phyloP scores from a whole-genome alignment of 345 rosid species.

The Melastoma malabathricum region DNA sequence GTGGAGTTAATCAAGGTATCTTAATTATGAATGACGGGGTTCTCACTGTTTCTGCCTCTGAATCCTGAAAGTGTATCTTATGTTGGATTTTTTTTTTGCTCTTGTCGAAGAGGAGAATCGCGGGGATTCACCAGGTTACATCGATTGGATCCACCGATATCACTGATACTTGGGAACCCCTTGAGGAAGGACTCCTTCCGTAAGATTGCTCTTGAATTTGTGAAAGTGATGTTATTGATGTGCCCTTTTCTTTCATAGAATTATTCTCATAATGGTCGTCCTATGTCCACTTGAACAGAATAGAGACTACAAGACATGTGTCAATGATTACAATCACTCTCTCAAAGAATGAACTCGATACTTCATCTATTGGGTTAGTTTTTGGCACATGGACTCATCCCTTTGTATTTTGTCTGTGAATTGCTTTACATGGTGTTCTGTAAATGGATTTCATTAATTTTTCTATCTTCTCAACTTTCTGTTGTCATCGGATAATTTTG shows the following conservation, averaged over 20 bases:
- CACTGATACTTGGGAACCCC: conserved; percentile 52
- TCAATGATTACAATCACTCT: conserved; percentile 45
- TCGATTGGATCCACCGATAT: conserved; percentile 33
- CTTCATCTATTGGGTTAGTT: conserved; percentile 42
- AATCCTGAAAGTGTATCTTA: neutral
- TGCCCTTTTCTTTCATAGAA: neutral
- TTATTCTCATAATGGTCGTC: neutral
- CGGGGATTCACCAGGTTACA: conserved; percentile 35
- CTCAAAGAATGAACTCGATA: conserved; percentile 35
- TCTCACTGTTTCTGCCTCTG: neutral
- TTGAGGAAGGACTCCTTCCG: conserved; percentile 56
- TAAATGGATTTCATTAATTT: no score
- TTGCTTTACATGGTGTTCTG: neutral
- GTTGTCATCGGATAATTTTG: no score
- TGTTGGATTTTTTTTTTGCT: conserved; percentile 7
- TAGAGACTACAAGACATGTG: conserved; percentile 59
- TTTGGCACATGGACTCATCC: neutral
- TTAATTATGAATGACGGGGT: neutral
- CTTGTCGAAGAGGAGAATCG: conserved; percentile 28
- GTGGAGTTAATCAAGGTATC: conserved; percentile 37
- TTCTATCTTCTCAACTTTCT: no score
- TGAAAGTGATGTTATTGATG: neutral
- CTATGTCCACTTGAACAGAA: conserved; percentile 10
- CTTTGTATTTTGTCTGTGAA: neutral
- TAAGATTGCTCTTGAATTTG: conserved; percentile 12